Evolutionary conservation across 2,329 filamentous ascomycete genomes (phyloP), one percentile per base, ranked within the genome.

Genomic region (Cordyceps farinosa): DNA sequence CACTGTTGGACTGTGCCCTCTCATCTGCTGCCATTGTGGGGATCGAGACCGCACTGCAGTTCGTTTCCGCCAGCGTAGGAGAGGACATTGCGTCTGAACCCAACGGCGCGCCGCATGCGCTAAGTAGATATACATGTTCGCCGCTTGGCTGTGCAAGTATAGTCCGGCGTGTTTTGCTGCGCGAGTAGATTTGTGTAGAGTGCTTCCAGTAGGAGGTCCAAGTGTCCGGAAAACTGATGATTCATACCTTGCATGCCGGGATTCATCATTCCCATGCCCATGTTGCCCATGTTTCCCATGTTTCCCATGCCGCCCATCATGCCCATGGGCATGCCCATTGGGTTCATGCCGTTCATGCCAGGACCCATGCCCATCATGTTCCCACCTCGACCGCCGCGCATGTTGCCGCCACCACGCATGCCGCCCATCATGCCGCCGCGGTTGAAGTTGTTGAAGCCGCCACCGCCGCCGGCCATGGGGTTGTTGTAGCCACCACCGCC

Each of bases 381-480:
- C 75, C 83, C 84, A 44, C 75, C 76, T 68, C 81, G 82, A 76
- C 75, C 76, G 68, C 75, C 76, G 68, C 81, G 82, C 73, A 84
- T 82, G 71, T 79, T 80, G 30, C 76, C 79, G 51, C 82, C 81
- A 44, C 78, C 77, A 52, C 74, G 76, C 68, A 84, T 84, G 34
- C 74, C 76, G 55, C 67, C 73, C 74, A 74, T 78, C 69, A 85
- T 84, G 73, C 78, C 80, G 69, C 75, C 77, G 60, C 76, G 71
- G 64, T 78, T 80, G 65, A 86, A 84, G 53, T 78, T 80, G 84
- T 68, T 75, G 66, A 76, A 76, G 38, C 82, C 81, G 44, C 82
- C 83, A 50, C 81, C 82, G 42, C 82, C 83, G 51, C 81, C 82
- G 64, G 82, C 80, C 76, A 83, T 84, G 64, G 78, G 80, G 56